Percentiles rank a stretch among this genome's conserved stretches.
These are phyloP conservation scores for Aspergillus saccharolyticus DNA, from an alignment of 495 filamentous ascomycete species.

Conservation along the genomic window DNA sequence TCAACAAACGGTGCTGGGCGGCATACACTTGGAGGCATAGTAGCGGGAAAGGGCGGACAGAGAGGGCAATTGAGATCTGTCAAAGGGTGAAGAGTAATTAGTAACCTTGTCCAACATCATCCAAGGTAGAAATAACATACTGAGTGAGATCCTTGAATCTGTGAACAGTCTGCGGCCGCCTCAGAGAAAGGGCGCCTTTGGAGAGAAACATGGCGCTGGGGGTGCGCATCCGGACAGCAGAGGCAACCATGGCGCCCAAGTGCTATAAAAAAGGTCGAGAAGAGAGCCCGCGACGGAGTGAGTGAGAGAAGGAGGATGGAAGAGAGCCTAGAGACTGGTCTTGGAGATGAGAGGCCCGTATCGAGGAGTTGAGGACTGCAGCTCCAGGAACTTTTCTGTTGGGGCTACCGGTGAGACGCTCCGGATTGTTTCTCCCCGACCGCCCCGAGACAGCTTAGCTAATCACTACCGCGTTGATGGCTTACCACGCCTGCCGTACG, in stretches of 20 bases:
- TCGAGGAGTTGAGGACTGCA: slow-evolving; percentile 20
- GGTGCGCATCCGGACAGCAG: slow-evolving; percentile 45
- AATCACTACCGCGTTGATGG: slow-evolving; percentile 6
- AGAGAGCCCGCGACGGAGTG: slow-evolving; percentile 26
- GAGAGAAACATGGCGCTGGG: slow-evolving; percentile 42
- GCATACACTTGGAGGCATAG: slow-evolving; percentile 75
- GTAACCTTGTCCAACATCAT: background rate
- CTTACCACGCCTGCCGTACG: slow-evolving; percentile 11
- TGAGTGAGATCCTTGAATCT: slow-evolving; percentile 41
- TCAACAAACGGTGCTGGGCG: slow-evolving; percentile 3
- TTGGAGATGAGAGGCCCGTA: slow-evolving; percentile 26
- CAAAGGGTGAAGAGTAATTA: slow-evolving; percentile 19
- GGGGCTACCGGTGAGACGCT: slow-evolving; percentile 38
- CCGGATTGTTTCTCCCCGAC: slow-evolving; percentile 20
- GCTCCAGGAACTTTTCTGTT: slow-evolving; percentile 44
- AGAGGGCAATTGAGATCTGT: slow-evolving; percentile 46
- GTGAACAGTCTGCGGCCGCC: slow-evolving; percentile 40
- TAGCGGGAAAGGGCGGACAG: slow-evolving; percentile 61
- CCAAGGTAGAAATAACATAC: slow-evolving; percentile 24
- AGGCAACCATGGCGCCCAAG: slow-evolving; percentile 41
- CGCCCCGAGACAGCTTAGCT: slow-evolving; percentile 8
- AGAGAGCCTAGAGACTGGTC: slow-evolving; percentile 26
- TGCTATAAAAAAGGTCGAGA: slow-evolving; percentile 28
- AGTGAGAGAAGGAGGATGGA: slow-evolving; percentile 19
- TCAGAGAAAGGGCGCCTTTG: slow-evolving; percentile 41